Percentiles rank a stretch among this genome's conserved stretches.
Conservation (phyloP, 2,329 filamentous ascomycete genomes). For the Esteya vermicola region DNA sequence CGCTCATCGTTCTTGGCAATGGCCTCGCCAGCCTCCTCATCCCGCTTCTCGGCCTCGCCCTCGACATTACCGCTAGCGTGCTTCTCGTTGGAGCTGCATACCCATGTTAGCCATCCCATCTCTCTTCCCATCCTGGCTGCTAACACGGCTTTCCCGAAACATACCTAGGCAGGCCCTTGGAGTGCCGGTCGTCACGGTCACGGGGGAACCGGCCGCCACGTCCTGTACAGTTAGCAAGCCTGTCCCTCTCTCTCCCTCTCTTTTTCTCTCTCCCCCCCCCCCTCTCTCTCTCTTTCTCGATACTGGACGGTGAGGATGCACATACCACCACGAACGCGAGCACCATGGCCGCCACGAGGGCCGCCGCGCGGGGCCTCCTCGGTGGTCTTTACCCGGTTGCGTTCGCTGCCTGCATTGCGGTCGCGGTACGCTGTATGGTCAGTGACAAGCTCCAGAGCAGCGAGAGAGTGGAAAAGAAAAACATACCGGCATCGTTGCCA, state of each 20-base stretch:
- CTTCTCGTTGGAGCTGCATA: constrained; percentile 61
- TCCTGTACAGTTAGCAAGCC: constrained; percentile 20
- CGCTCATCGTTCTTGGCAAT: constrained; percentile 79
- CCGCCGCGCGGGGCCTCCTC: constrained; percentile 48
- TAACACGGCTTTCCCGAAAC: constrained; percentile 10
- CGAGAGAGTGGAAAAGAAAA: background rate
- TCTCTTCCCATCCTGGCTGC: no score
- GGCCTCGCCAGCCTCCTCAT: constrained; percentile 81
- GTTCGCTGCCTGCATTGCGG: constrained; percentile 63
- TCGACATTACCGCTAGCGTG: constrained; percentile 76
- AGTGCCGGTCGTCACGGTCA: constrained; percentile 42
- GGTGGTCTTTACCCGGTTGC: constrained; percentile 68
- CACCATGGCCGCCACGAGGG: constrained; percentile 48
- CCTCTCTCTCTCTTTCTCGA: no score
- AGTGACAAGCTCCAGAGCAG: background rate
- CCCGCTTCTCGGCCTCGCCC: constrained; percentile 72
- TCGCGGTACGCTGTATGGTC: constrained; percentile 67
- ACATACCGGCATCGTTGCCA: constrained; percentile 79
- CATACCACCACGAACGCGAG: constrained; percentile 47
- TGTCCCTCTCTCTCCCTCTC: no score
- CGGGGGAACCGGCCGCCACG: constrained; percentile 39
- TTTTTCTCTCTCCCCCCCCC: no score
- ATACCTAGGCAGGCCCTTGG: constrained; percentile 33
- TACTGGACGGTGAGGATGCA: no score
- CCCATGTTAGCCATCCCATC: constrained; percentile 10